Evolutionary conservation across 2,329 filamentous ascomycete genomes (phyloP), one percentile per base, ranked within the genome.

Genomic region (Calonectria ilicicola): DNA sequence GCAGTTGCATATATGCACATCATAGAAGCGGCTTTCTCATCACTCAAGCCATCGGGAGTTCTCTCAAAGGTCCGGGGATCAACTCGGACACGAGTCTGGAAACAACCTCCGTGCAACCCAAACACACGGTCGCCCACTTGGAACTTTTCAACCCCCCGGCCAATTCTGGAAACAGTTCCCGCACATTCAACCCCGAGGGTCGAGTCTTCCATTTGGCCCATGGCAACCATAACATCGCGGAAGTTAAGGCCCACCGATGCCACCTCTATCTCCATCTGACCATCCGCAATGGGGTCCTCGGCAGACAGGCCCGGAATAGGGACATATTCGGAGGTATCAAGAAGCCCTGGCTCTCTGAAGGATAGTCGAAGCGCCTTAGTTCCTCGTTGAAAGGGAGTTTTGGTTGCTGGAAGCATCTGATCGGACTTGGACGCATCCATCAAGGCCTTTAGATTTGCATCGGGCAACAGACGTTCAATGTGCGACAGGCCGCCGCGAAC

Each of bases 221-320:
- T 72, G 14, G 70, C 70, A n/a, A 69, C 58, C 70, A 72, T 69
- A 51, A 72, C 67, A 29, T 72, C 70, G 7, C 70, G 70, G 42
- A 72, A 72, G 27, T 72, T 72, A 17, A 72, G 32, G 15, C 70
- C 70, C 26, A 63, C 62, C 8, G 70, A 42, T 47, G 58, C 29
- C 29, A 72, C 66, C 6, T 64, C 38, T 21, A 72, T 69, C 23
- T 72, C 70, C 7, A 72, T 56, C 29, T 69, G 58, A 5, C 47
- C 60, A 15, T 60, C 27, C 12, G 38, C 65, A 15, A 69, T 58
- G 1, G 65, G 70, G 40, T n/a, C 21, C 26, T 26, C 29, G 40
- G 40, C 29, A 10, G 47, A 53, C 15, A 53, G 15, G 17, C 7
- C 12, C 19, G 47, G 15, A 8, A 53, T 32, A 29, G 47, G 47